These are phyloP conservation scores for Lumnitzera racemosa DNA, from an alignment of 345 rosid genomes.

Conservation along the genomic window DNA sequence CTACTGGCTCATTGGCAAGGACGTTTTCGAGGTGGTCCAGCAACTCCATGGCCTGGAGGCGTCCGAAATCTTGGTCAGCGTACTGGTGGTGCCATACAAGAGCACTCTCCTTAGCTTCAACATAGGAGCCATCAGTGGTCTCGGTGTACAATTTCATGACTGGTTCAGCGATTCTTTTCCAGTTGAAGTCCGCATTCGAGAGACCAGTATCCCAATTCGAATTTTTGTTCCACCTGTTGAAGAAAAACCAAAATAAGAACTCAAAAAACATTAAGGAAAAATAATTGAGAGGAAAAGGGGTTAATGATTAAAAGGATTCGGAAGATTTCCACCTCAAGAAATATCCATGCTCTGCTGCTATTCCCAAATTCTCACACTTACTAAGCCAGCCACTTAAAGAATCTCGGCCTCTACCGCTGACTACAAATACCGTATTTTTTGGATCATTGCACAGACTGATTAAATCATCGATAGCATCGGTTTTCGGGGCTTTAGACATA, in stretches of 20 bases:
- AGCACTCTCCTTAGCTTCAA: conserved; percentile 24
- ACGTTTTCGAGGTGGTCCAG: conserved; percentile 23
- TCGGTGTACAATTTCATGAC: conserved; percentile 22
- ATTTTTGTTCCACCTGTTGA: conserved; percentile 12
- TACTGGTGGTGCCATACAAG: conserved; percentile 23
- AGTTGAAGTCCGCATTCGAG: conserved; percentile 8
- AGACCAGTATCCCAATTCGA: conserved; percentile 17
- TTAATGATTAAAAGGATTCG: too few species aligned
- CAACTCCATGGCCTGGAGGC: conserved; percentile 21
- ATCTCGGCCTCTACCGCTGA: conserved; percentile 33
- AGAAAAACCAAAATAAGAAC: not conserved
- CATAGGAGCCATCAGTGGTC: conserved; percentile 21
- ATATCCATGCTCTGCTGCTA: conserved; percentile 44
- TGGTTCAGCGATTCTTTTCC: conserved; percentile 18
- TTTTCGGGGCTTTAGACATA: conserved; percentile 20
- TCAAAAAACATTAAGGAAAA: not conserved
- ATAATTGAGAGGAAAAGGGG: not conserved
- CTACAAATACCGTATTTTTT: conserved; percentile 32
- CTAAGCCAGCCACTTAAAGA: conserved; percentile 30
- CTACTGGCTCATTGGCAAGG: conserved; percentile 18
- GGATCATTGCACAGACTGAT: conserved; percentile 28
- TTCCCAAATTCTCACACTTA: conserved; percentile 28
- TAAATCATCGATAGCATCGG: conserved; percentile 20
- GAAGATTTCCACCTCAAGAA: conserved; percentile 17
- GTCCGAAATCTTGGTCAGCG: conserved; percentile 19